Evolutionary conservation across 148 eudicot species (phyloP).

Genomic region (Nepenthes mirabilis): DNA sequence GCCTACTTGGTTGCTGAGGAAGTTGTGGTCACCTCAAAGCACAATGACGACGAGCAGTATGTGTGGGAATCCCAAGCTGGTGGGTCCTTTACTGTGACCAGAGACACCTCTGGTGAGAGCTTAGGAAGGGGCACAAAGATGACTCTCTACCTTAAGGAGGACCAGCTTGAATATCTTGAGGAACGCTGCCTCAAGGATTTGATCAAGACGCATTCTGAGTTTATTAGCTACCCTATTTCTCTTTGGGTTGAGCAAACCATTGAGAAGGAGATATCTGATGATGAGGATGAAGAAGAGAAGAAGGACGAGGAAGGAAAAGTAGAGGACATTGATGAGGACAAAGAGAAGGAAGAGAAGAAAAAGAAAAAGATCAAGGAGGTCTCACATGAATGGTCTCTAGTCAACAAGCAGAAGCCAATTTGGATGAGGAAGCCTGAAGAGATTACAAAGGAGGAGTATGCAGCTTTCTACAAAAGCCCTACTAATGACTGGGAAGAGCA

Average conservation of each 20-base stretch:
- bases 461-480: constrained; percentile 64
- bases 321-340: constrained; percentile 76
- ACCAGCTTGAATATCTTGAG: too few relatives aligned
- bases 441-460: constrained; percentile 62
- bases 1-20: constrained; percentile 77
- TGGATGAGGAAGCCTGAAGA: constrained; percentile 96
- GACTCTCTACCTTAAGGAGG: too few relatives aligned
- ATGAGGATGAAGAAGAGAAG: constrained; percentile 74
- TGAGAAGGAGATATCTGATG: constrained; percentile 79
- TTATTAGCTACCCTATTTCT: constrained; percentile 77
- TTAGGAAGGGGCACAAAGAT: constrained; percentile 79
- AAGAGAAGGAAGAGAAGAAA: constrained; percentile 74
- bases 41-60: constrained; percentile 74
- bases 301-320: constrained; percentile 72
- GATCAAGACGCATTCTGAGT: constrained; percentile 71
- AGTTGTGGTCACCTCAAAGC: constrained; percentile 70
- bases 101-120: constrained; percentile 56
- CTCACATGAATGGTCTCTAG: constrained; percentile 57
- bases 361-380: constrained; percentile 84
- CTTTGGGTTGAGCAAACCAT: constrained; percentile 74
- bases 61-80: constrained; percentile 75
- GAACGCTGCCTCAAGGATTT: too few relatives aligned
- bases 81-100: constrained; percentile 68
- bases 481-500: constrained; percentile 76
- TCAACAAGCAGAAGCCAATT: constrained; percentile 67